A percentile compares a stretch with the other conserved stretches of the same genome.
These are phyloP conservation scores for Periconia digitata DNA, from an alignment of 2,329 filamentous ascomycete species.

Conservation along the genomic window DNA sequence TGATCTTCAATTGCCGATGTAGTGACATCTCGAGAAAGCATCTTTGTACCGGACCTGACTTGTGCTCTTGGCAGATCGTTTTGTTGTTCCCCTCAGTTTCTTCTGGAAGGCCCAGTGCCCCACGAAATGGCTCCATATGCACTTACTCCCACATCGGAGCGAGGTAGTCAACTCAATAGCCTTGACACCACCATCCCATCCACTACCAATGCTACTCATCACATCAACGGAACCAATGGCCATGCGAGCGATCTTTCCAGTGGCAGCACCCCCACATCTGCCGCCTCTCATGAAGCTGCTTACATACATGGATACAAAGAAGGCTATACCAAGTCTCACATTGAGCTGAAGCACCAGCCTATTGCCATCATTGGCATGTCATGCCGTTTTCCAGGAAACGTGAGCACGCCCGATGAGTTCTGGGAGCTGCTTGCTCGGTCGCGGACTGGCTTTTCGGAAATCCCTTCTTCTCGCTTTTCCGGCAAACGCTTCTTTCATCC, in stretches of 20 bases:
- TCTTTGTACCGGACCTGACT: too few relatives aligned
- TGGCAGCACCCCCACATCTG: background rate
- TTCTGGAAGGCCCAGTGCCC: background rate
- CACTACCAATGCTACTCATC: background rate
- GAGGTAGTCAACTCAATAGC: background rate
- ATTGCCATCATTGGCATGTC: conserved; percentile 45
- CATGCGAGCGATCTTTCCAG: conserved; percentile 1
- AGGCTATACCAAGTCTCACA: conserved; percentile 12
- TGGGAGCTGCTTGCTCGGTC: conserved; percentile 27
- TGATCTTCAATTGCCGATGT: background rate
- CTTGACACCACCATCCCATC: background rate
- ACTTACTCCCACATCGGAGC: conserved; percentile 18
- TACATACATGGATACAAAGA: conserved; percentile 23
- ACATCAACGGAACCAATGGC: conserved; percentile 2
- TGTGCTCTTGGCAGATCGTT: too few relatives aligned
- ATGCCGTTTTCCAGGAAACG: conserved; percentile 27
- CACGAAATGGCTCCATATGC: conserved; percentile 21
- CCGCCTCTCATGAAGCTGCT: conserved; percentile 12
- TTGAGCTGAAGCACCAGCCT: conserved; percentile 20
- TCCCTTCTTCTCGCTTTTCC: conserved; percentile 44
- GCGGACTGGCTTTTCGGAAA: conserved; percentile 36
- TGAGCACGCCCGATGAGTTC: conserved; percentile 27
- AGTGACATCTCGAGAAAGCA: background rate
- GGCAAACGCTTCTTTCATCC: conserved; percentile 42
- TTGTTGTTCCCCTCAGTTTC: too few relatives aligned